Conservation (phyloP, 169 alveolate genomes). For the Plasmodium chabaudi region DNA sequence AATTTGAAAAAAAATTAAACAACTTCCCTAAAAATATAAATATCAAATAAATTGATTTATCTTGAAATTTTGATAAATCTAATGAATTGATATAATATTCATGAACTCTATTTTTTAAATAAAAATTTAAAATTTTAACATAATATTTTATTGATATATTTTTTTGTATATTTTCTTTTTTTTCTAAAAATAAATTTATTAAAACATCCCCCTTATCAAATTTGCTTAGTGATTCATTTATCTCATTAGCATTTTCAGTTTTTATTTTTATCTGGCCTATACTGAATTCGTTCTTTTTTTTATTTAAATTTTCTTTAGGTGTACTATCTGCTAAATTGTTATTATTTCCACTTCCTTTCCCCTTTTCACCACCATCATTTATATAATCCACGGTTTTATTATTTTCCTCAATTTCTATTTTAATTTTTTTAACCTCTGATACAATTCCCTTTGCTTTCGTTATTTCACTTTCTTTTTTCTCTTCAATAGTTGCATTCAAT, state of each 20-base stretch:
- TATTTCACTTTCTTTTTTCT: too few species aligned
- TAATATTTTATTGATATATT: slow-evolving; percentile 59
- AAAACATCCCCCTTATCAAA: slow-evolving; percentile 9
- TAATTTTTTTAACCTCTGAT: too few species aligned
- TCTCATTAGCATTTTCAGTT: slow-evolving; percentile 26
- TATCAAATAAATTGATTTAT: slow-evolving; percentile 46
- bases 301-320: too few species aligned
- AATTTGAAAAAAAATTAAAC: slow-evolving; percentile 37
- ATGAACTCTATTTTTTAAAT: slow-evolving; percentile 42
- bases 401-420: too few species aligned
- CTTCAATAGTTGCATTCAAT: background rate
- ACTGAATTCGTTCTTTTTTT: too few species aligned
- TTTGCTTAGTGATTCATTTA: background rate
- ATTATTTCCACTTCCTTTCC: too few species aligned
- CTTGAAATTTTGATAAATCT: slow-evolving; percentile 33
- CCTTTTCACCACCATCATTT: too few species aligned
- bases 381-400: too few species aligned
- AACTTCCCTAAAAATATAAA: slow-evolving; percentile 66
- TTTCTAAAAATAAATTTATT: slow-evolving; percentile 27
- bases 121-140: slow-evolving; percentile 41
- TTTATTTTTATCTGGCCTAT: slow-evolving; percentile 25
- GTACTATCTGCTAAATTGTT: too few species aligned
- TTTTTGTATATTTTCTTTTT: slow-evolving; percentile 3
- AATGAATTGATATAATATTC: slow-evolving; percentile 22
- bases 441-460: too few species aligned